Percentiles rank a stretch among this genome's conserved stretches.
These are phyloP conservation scores for Ambrosiella xylebori DNA, from an alignment of 2,329 filamentous ascomycete genomes.

Conservation along the genomic window DNA sequence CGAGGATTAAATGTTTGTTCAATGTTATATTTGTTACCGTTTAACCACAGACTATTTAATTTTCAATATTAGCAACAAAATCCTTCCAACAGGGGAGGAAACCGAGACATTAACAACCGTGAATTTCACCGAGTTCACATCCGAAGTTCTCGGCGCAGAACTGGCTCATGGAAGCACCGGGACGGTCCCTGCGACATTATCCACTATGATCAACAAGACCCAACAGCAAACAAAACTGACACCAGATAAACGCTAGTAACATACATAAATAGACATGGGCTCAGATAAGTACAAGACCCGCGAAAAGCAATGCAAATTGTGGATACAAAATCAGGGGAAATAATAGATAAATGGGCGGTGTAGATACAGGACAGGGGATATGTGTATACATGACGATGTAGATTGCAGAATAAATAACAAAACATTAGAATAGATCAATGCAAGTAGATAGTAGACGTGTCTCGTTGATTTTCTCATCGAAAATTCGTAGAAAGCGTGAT, in stretches of 20 bases:
- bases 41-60: too few relatives aligned
- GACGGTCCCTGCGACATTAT: not conserved
- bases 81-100: too few relatives aligned
- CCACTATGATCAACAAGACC: not conserved
- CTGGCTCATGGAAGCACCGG: too few relatives aligned
- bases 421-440: not conserved
- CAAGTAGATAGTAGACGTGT: not conserved
- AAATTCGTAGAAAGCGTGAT: not conserved
- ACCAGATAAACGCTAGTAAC: not conserved
- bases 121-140: too few relatives aligned
- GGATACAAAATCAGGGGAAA: not conserved
- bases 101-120: too few relatives aligned
- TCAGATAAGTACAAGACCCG: not conserved
- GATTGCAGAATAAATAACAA: not conserved
- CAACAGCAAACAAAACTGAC: not conserved
- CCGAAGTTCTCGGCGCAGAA: too few relatives aligned
- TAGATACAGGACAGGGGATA: not conserved
- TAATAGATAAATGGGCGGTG: not conserved
- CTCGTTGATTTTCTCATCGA: not conserved
- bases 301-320: not conserved
- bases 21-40: too few relatives aligned
- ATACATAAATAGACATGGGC: too few relatives aligned
- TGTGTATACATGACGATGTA: not conserved
- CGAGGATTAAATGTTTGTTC: too few relatives aligned
- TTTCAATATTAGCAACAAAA: too few relatives aligned